These are phyloP conservation scores for Hyaloscypha finlandica DNA, from an alignment of 495 filamentous ascomycete species.

Conservation along the genomic window DNA sequence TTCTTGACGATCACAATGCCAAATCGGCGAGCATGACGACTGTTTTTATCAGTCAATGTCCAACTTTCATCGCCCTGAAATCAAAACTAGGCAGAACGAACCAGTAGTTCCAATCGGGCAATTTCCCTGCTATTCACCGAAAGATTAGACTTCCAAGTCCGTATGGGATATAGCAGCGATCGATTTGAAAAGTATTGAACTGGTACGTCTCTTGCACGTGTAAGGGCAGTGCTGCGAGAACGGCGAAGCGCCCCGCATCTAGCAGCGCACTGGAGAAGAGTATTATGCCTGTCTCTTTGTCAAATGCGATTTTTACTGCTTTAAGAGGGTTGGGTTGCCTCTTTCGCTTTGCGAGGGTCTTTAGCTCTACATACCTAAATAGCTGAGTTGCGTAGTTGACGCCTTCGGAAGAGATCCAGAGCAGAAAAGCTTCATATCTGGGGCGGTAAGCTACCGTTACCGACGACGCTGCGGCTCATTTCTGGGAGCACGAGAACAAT, in stretches of 20 bases:
- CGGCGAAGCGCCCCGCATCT: slow-evolving; percentile 51
- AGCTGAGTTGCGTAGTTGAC: slow-evolving; percentile 33
- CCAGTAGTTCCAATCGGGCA: neutral
- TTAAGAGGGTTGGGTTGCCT: slow-evolving; percentile 33
- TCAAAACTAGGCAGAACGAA: slow-evolving; percentile 15
- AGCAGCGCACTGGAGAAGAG: slow-evolving; percentile 50
- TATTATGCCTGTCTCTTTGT: slow-evolving; percentile 60
- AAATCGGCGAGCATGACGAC: slow-evolving; percentile 39
- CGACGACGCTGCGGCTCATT: slow-evolving; percentile 68
- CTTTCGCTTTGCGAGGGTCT: slow-evolving; percentile 17
- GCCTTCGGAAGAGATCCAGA: slow-evolving; percentile 32
- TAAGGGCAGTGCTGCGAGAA: slow-evolving; percentile 38
- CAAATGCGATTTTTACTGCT: slow-evolving; percentile 60
- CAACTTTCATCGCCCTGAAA: no score
- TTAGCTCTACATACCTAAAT: neutral
- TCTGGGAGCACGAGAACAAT: slow-evolving; percentile 32
- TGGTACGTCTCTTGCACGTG: slow-evolving; percentile 57
- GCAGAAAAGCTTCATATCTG: slow-evolving; percentile 49
- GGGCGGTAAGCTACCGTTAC: slow-evolving; percentile 61
- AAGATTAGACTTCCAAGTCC: slow-evolving; percentile 62
- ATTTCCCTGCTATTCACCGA: slow-evolving; percentile 42
- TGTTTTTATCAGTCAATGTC: slow-evolving; percentile 39
- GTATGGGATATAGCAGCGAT: slow-evolving; percentile 59
- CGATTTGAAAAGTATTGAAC: slow-evolving; percentile 63
- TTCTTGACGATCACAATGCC: slow-evolving; percentile 44